Conservation (phyloP, 2,329 filamentous ascomycete species). For the Eutypa lata region DNA sequence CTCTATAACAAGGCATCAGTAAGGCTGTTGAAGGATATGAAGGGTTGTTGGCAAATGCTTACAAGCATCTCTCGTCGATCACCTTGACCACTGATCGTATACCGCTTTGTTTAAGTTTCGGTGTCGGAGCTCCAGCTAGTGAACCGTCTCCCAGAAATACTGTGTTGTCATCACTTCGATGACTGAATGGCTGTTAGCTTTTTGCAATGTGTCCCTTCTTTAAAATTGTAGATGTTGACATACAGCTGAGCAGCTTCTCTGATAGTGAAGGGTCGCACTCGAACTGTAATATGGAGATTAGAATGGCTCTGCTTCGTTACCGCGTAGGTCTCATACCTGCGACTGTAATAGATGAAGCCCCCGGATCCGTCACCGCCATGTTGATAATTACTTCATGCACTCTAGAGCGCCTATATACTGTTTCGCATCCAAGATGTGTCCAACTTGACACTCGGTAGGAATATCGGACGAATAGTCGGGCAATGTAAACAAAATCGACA, state of each 20-base stretch:
- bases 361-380: constrained; percentile 38
- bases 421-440: constrained; percentile 5
- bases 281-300: constrained; percentile 46
- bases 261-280: constrained; percentile 74
- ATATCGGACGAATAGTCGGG: not conserved
- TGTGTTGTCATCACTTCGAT: constrained; percentile 75
- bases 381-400: constrained; percentile 11
- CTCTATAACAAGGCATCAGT: constrained; percentile 47
- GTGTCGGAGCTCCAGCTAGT: constrained; percentile 78
- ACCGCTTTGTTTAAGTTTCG: constrained; percentile 81
- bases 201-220: not conserved
- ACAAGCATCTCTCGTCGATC: constrained; percentile 94
- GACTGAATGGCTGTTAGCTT: constrained; percentile 34
- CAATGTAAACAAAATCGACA: not conserved
- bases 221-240: constrained; percentile 18
- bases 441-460: not conserved
- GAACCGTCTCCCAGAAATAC: constrained; percentile 97
- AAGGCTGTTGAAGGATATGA: not conserved
- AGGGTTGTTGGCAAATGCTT: constrained; percentile 39
- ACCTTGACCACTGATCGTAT: constrained; percentile 93
- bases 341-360: constrained; percentile 57
- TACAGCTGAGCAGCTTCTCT: constrained; percentile 91
- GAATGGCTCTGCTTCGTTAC: constrained; percentile 8
- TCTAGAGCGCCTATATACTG: constrained; percentile 1
- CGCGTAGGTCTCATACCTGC: constrained; percentile 40